Evolutionary conservation across 1,284 basidiomycete genomes (phyloP).

Genomic region (Naganishia sp.): DNA sequence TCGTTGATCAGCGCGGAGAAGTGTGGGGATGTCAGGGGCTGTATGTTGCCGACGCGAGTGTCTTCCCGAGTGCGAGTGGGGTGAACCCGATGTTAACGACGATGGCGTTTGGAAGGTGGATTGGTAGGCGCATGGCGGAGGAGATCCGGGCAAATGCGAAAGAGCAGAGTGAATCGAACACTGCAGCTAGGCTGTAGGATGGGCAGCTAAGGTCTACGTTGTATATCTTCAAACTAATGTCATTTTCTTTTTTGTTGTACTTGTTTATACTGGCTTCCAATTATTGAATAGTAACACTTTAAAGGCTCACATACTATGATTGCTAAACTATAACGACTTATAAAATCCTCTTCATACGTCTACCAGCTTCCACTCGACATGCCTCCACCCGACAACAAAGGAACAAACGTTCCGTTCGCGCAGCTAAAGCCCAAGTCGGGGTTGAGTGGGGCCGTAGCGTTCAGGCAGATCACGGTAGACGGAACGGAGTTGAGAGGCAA

Average conservation of each 20-base stretch:
- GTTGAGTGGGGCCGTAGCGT: conserved; percentile 33
- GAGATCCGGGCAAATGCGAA: conserved; percentile 3
- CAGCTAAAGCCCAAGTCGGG: conserved; percentile 35
- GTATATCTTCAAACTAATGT: no score
- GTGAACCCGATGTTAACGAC: conserved; percentile 58
- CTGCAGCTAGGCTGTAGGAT: conserved; percentile 8
- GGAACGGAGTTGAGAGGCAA: conserved; percentile 34
- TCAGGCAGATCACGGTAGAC: conserved; percentile 33
- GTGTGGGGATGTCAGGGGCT: conserved; percentile 55
- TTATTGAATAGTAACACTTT: no score
- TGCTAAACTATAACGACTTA: no score
- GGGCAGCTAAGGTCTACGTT: no score
- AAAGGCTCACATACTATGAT: no score
- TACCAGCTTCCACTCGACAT: no score
- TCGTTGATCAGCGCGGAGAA: conserved; percentile 52
- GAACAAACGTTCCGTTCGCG: conserved; percentile 31
- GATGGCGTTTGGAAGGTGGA: conserved; percentile 37
- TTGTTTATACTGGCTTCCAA: no score
- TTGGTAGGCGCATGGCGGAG: conserved; percentile 26
- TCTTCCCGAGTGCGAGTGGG: conserved; percentile 51
- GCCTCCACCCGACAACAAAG: not conserved
- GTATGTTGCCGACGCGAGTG: conserved; percentile 55
- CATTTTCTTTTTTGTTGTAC: no score
- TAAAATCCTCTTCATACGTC: no score
- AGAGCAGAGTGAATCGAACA: not conserved